Base-by-base conservation (phyloP, 306 rosid genomes). In the Sechiopsis laciniata region DNA sequence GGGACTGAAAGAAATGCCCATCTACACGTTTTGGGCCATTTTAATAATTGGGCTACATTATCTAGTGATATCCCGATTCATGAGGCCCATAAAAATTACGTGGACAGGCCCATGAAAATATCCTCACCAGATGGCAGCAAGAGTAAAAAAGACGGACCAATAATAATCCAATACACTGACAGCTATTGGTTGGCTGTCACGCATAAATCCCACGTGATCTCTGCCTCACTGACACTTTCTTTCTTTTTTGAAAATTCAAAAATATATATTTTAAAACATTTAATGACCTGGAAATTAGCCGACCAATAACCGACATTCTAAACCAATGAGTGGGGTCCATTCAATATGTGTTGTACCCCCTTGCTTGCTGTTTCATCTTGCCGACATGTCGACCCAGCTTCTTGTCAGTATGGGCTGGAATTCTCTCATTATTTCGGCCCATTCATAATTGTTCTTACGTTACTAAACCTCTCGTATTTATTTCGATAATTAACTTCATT, bases 371-470 rank as follows among this genome's bases (percentile, higher is more conserved):
- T 16, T 64, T 6, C 66, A 12, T 22, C 74, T 14, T 3, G 42
- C 59, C 74, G 45, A 69, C 74, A 51, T 69, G 74, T 69, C 59
- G 74, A 16, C 74, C 74, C 58, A 69, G 13, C 37, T 42, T 57
- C 58, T 24, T 69, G 57, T 69, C 74, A 24, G 59, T 69, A 69
- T 69, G 74, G 74, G 74, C 74, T 69, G 74, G 58, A 61, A 50
- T 50, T 21, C 37, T 69, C 42, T 69, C 42, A 50, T 69, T 48
- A 69, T 50, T 50, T 50, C 58, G 74, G 74, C 58, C 74, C 59
- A 69, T 69, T 2, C 13, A 12, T 21, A 21, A 69, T 65, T 65
- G n/a, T 9, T 7, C 22, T 63, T 35, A 16, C 1, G 2, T 14
- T 10, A 3, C 11, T 12, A 48, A 26, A 26, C 29, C 29, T 26